Conservation (phyloP, 176 grass and related monocot genomes). For the Aegilops longissima region DNA sequence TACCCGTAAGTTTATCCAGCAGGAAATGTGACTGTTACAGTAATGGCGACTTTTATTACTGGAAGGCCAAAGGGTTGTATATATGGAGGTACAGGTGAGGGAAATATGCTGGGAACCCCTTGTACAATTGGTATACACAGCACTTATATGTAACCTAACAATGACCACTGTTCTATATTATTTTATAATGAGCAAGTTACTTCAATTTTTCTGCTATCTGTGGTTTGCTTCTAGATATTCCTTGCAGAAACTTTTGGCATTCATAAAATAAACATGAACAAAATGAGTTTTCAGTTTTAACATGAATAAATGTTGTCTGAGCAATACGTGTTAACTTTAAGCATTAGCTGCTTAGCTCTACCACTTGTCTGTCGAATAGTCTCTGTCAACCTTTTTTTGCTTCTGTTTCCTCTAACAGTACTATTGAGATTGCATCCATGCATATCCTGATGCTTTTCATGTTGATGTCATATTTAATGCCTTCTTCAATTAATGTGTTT, state of each 20-base stretch:
- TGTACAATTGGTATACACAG: not conserved
- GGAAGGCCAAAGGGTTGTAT: not conserved
- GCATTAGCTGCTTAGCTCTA: not conserved
- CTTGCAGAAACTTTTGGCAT: not conserved
- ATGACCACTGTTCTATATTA: not conserved
- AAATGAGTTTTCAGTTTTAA: not conserved
- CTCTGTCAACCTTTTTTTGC: not conserved
- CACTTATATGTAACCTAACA: not conserved
- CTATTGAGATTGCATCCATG: slow-evolving; percentile 9
- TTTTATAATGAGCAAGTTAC: not conserved
- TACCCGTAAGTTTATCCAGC: not conserved
- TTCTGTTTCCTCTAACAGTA: not conserved
- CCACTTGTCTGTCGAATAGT: not conserved
- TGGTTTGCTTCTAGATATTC: slow-evolving; percentile 17
- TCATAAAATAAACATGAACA: not conserved
- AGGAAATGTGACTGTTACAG: not conserved
- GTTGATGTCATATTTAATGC: slow-evolving; percentile 18
- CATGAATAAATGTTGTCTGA: not conserved
- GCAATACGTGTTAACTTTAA: slow-evolving; percentile 6
- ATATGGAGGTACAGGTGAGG: not conserved
- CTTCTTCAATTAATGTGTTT: not conserved
- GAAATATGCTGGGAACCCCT: not conserved
- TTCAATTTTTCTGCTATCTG: slow-evolving; percentile 8
- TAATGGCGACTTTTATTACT: not conserved
- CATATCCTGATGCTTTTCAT: not conserved